phyloP scores from a whole-genome alignment of 1,284 basidiomycete species.

The Cryptococcus sp. region DNA sequence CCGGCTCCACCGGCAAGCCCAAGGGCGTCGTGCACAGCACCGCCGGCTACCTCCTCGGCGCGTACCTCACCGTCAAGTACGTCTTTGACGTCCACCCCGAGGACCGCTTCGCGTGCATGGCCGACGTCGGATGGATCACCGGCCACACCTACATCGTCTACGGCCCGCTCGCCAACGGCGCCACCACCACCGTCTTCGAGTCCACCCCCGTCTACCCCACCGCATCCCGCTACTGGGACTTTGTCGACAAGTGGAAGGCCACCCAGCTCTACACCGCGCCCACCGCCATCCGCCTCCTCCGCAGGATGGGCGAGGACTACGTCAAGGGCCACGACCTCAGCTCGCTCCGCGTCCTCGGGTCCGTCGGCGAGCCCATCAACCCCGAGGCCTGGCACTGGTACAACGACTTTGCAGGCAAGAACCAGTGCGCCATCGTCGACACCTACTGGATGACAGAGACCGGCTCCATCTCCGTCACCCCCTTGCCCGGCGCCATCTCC shows the following conservation, averaged over 20 bases:
- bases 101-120: constrained; percentile 95
- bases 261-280: constrained; percentile 95
- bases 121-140: constrained; percentile 98
- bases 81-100: constrained; percentile 94
- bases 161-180: constrained; percentile 83
- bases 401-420: constrained; percentile 80
- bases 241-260: constrained; percentile 86
- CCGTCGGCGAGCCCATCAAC: constrained; percentile 97
- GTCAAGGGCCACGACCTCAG: constrained; percentile 81
- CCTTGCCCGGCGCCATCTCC: constrained; percentile 90
- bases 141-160: constrained; percentile 98
- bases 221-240: constrained; percentile 94
- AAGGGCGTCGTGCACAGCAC: constrained; percentile 97
- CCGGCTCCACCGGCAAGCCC: constrained; percentile 92
- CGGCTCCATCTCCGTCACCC: constrained; percentile 90
- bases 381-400: constrained; percentile 99
- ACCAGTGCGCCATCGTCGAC: constrained; percentile 91
- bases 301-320: constrained; percentile 81
- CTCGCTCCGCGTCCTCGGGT: constrained; percentile 81
- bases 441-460: constrained; percentile 99
- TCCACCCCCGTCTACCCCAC: constrained; percentile 96
- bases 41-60: constrained; percentile 87
- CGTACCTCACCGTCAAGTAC: constrained; percentile 87
- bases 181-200: constrained; percentile 92
- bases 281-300: constrained; percentile 81